Base-by-base conservation (phyloP, 2,329 filamentous ascomycete genomes). In the Aureobasidium leucospermi region DNA sequence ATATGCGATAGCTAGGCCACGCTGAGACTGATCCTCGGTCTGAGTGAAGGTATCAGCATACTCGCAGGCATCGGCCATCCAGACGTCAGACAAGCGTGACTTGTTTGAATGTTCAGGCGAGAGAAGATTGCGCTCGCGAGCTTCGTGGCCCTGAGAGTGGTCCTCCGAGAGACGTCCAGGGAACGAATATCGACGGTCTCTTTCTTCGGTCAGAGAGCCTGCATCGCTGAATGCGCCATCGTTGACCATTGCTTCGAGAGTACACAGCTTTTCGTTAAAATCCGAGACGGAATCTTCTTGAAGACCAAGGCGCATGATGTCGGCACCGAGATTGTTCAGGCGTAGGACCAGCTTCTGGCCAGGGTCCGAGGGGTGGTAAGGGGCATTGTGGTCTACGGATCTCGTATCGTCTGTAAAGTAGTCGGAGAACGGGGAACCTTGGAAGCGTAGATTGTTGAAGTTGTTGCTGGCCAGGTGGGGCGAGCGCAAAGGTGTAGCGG, bases 391-490 rank as follows among this genome's bases (percentile, higher is more conserved):
- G 31, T 67, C 62, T 4, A 64, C 53, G 4, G 68, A 71, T 13
- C 66, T 66, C 16, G 67, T 66, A 58, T 72, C 67, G 57, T 74
- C 71, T 55, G 71, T 73, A 66, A 73, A 73, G 64, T 75, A 75
- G 64, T 75, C 73, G 60, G 68, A 71, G 64, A 73, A 74, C 2
- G 73, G 73, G 49, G 73, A 75, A 58, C 72, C 68, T 32, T 68
- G 67, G 42, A 66, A 59, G 2, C 66, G 57, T 9, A 51, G 42
- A n/a, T 57, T 52, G 29, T 53, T 45, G 42, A 57, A 53, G 16
- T 53, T 59, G 10, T 53, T 49, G 36, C 32, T 59, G 28, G 51
- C 31, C 2, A 34, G 28, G 23, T 60, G 60, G 16, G 62, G 62
- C 13, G 63, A 63, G 42, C 58, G 61, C 11, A 61, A 32, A 32